Evolutionary conservation across 148 eudicot species (phyloP).

Genomic region (Diospyros kaki): DNA sequence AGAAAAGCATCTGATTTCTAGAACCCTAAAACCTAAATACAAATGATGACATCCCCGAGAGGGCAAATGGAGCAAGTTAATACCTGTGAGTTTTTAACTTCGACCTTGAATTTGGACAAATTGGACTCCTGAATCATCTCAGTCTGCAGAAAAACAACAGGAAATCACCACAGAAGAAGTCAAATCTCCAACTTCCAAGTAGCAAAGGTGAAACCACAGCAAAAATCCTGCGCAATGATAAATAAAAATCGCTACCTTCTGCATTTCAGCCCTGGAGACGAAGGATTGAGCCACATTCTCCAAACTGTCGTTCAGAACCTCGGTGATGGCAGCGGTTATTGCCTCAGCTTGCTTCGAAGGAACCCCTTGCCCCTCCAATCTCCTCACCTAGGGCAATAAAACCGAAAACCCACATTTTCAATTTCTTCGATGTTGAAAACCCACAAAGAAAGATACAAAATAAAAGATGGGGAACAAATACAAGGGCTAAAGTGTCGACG

Average conservation of each 20-base stretch:
- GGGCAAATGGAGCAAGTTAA: neutral
- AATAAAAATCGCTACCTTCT: constrained; percentile 34
- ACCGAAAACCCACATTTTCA: neutral
- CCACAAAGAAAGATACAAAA: neutral
- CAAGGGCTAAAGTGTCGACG: constrained; percentile 86
- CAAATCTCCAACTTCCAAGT: neutral
- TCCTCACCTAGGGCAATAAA: constrained; percentile 47
- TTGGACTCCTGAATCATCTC: constrained; percentile 77
- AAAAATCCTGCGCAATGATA: neutral
- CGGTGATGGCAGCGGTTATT: constrained; percentile 57
- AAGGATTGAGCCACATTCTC: constrained; percentile 66
- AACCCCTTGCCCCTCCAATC: constrained; percentile 70
- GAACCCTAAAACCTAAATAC: too few relatives aligned
- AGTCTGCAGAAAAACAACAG: constrained; percentile 39
- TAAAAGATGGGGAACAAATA: constrained; percentile 20
- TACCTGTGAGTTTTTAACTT: constrained; percentile 91
- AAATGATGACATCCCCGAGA: too few relatives aligned
- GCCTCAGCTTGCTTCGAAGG: constrained; percentile 90
- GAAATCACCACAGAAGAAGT: neutral
- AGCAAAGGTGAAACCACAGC: neutral
- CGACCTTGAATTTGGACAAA: constrained; percentile 68
- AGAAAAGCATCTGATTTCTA: too few relatives aligned
- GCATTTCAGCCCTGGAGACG: constrained; percentile 65
- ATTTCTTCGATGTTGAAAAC: neutral
- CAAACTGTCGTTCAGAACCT: constrained; percentile 71